phyloP scores from a whole-genome alignment of 2,329 filamentous ascomycete species.

The Diplocarpon mali region DNA sequence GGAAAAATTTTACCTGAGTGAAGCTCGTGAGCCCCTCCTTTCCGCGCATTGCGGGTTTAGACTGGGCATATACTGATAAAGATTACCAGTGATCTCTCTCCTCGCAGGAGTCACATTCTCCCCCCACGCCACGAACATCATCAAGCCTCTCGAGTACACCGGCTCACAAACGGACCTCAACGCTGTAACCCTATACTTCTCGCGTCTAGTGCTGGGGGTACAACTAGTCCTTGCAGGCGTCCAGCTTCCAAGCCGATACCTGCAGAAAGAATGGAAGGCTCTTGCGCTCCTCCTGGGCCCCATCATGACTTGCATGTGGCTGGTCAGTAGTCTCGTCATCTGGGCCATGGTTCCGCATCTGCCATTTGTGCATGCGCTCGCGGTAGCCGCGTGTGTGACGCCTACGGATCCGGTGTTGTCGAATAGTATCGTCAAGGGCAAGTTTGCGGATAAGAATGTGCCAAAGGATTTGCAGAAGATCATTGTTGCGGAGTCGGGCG shows the following conservation, averaged over 20 bases:
- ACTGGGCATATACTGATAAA: not conserved
- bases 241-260: conserved; percentile 74
- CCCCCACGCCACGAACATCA: conserved; percentile 64
- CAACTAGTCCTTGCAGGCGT: conserved; percentile 84
- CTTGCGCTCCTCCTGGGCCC: conserved; percentile 67
- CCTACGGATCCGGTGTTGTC: conserved; percentile 83
- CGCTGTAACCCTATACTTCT: conserved; percentile 71
- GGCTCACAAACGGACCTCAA: conserved; percentile 48
- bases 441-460: conserved; percentile 85
- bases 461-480: conserved; percentile 72
- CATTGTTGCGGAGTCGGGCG: conserved; percentile 69
- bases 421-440: conserved; percentile 85
- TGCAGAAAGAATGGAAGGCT: conserved; percentile 67
- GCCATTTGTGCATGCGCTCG: conserved; percentile 66
- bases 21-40: conserved; percentile 55
- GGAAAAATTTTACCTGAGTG: conserved; percentile 82
- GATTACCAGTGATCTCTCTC: conserved; percentile 62
- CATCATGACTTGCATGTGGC: conserved; percentile 80
- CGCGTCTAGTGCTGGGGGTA: conserved; percentile 76
- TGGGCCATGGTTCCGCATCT: conserved; percentile 66
- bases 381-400: conserved; percentile 77
- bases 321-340: conserved; percentile 66
- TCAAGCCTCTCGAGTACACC: conserved; percentile 68
- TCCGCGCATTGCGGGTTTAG: not conserved
- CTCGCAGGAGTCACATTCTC: conserved; percentile 70